phyloP scores from a whole-genome alignment of 441 rosid species.

The Populus hybrid region DNA sequence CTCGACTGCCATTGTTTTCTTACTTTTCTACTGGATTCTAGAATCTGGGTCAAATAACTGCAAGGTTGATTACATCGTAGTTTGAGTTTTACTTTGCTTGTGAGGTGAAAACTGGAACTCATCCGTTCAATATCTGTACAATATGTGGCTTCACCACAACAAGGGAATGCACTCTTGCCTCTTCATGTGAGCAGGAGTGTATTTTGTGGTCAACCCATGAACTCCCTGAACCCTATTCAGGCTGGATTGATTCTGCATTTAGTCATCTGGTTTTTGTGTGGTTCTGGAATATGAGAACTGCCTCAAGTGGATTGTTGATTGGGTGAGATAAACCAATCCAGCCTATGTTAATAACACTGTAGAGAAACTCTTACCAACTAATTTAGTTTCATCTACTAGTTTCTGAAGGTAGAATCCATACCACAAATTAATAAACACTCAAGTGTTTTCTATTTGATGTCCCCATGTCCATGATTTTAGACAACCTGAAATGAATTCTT shows the following conservation, averaged over 20 bases:
- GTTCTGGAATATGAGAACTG: background rate
- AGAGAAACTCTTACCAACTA: background rate
- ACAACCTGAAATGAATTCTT: background rate
- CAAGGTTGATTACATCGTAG: background rate
- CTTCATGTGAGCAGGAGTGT: background rate
- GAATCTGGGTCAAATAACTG: background rate
- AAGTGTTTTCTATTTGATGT: background rate
- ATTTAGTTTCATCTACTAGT: background rate
- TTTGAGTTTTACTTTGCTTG: background rate
- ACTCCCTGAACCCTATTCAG: background rate
- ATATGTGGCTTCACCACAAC: background rate
- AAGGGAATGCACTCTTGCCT: background rate
- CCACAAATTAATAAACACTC: background rate
- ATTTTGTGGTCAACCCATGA: background rate
- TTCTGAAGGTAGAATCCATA: background rate
- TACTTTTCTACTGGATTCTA: background rate
- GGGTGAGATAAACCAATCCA: background rate
- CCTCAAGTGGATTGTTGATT: background rate
- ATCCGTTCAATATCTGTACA: background rate
- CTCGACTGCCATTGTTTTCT: background rate
- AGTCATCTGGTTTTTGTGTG: background rate
- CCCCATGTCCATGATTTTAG: background rate
- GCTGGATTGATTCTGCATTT: background rate
- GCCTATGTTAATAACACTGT: background rate
- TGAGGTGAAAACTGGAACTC: background rate